A percentile compares a stretch with the other conserved stretches of the same genome.
These are phyloP conservation scores for Aegilops umbellulata DNA, from an alignment of 176 grass and related monocot species.

Conservation along the genomic window DNA sequence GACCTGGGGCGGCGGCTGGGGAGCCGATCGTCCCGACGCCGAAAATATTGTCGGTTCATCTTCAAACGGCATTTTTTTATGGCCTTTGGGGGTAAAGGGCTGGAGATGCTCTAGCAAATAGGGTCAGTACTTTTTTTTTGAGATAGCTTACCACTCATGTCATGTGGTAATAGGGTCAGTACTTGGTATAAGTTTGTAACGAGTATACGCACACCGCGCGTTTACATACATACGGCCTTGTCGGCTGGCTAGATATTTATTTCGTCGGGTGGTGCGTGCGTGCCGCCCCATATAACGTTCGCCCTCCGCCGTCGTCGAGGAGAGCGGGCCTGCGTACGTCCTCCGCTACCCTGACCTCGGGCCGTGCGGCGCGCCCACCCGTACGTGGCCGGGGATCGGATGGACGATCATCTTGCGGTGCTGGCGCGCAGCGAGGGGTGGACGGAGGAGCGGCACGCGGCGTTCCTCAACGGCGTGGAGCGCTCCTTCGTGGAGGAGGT, in stretches of 20 bases:
- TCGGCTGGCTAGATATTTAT: slow-evolving; percentile 30
- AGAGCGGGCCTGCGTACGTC: not conserved
- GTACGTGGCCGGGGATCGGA: not conserved
- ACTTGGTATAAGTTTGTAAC: no score
- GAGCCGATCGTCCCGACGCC: no score
- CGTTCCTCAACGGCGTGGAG: slow-evolving; percentile 87
- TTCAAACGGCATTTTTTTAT: no score
- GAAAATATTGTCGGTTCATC: no score
- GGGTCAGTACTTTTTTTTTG: no score
- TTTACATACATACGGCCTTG: slow-evolving; percentile 10
- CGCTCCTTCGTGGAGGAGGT: slow-evolving; percentile 64
- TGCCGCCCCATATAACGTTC: not conserved
- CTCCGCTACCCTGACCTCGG: not conserved
- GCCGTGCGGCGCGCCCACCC: not conserved
- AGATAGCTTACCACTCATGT: no score
- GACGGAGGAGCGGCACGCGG: slow-evolving; percentile 88
- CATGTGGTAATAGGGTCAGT: no score
- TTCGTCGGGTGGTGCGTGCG: not conserved
- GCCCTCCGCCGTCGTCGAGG: not conserved
- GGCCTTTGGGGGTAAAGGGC: no score
- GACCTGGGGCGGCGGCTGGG: no score
- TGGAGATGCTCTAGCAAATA: no score
- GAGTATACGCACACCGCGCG: not conserved
- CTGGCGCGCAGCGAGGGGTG: slow-evolving; percentile 41
- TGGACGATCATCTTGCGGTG: slow-evolving; percentile 42